These are phyloP conservation scores for Melanomma pulvis-pyrius DNA, from an alignment of 495 filamentous ascomycete species.

Conservation along the genomic window DNA sequence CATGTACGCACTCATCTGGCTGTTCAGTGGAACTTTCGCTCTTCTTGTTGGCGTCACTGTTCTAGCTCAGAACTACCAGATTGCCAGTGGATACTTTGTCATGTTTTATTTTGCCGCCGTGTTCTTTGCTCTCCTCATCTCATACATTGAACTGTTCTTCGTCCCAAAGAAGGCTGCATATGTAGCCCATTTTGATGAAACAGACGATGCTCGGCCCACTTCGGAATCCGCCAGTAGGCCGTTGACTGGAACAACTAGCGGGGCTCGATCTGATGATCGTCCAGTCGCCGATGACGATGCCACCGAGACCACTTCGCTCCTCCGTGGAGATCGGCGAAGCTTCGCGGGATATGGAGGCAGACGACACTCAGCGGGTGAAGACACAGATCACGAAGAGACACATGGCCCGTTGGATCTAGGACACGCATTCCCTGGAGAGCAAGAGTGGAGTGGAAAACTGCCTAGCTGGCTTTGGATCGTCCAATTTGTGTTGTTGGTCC, in stretches of 20 bases:
- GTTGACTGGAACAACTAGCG: constrained; percentile 42
- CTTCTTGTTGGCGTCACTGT: constrained; percentile 74
- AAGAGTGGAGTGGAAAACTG: constrained; percentile 77
- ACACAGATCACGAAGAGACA: constrained; percentile 39
- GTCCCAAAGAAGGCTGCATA: constrained; percentile 72
- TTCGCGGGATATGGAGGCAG: constrained; percentile 70
- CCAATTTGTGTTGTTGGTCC: constrained; percentile 79
- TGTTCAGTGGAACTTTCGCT: constrained; percentile 73
- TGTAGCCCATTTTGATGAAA: constrained; percentile 46
- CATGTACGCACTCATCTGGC: constrained; percentile 79
- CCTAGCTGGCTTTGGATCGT: constrained; percentile 84
- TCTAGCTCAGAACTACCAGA: constrained; percentile 66
- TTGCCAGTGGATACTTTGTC: constrained; percentile 80
- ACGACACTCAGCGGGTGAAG: constrained; percentile 37
- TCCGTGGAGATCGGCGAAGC: constrained; percentile 61
- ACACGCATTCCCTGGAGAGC: constrained; percentile 73
- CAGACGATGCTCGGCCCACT: neutral
- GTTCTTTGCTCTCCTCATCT: constrained; percentile 62
- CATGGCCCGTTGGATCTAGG: constrained; percentile 43
- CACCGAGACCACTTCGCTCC: constrained; percentile 79
- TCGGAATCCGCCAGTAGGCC: constrained; percentile 33
- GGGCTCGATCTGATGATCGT: constrained; percentile 50
- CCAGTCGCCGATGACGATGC: constrained; percentile 58
- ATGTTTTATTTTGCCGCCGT: constrained; percentile 76
- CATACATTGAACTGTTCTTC: constrained; percentile 72